phyloP scores from a whole-genome alignment of 441 rosid genomes.

The Aquilaria agallochum region DNA sequence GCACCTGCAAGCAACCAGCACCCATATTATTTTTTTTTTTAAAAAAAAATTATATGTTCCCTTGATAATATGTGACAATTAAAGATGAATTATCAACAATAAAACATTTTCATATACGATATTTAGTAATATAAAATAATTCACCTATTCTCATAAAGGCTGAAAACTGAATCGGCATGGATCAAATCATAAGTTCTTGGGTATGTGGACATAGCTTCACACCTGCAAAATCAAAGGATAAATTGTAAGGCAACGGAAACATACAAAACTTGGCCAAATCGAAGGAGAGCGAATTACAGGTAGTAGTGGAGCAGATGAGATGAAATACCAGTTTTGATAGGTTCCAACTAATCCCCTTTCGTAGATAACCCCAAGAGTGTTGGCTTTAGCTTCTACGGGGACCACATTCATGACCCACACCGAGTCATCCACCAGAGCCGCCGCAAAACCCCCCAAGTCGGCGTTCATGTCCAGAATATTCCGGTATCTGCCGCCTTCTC shows the following conservation, averaged over 20 bases:
- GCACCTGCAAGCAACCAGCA: conserved; percentile 31
- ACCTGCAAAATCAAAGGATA: conserved; percentile 35
- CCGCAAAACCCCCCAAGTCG: conserved; percentile 75
- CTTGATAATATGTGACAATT: too few relatives aligned
- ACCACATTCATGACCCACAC: conserved; percentile 93
- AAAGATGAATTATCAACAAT: too few relatives aligned
- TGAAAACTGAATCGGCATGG: conserved; percentile 49
- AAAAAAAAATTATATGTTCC: background rate
- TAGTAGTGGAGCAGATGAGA: background rate
- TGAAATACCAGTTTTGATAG: conserved; percentile 66
- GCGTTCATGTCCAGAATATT: conserved; percentile 85
- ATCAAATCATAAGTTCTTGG: conserved; percentile 83
- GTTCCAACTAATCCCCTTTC: conserved; percentile 84
- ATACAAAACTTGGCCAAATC: background rate
- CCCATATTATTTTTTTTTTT: background rate
- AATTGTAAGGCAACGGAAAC: background rate
- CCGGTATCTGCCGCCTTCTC: conserved; percentile 57
- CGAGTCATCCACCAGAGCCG: conserved; percentile 57
- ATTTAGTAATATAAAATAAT: too few relatives aligned
- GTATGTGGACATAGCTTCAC: conserved; percentile 96
- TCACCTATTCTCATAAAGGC: conserved; percentile 46
- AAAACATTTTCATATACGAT: too few relatives aligned
- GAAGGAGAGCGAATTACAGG: background rate
- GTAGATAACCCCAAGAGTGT: conserved; percentile 70
- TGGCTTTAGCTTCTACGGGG: conserved; percentile 49